Evolutionary conservation across 345 rosid genomes (phyloP).

Genomic region (Kandelia obovata): DNA sequence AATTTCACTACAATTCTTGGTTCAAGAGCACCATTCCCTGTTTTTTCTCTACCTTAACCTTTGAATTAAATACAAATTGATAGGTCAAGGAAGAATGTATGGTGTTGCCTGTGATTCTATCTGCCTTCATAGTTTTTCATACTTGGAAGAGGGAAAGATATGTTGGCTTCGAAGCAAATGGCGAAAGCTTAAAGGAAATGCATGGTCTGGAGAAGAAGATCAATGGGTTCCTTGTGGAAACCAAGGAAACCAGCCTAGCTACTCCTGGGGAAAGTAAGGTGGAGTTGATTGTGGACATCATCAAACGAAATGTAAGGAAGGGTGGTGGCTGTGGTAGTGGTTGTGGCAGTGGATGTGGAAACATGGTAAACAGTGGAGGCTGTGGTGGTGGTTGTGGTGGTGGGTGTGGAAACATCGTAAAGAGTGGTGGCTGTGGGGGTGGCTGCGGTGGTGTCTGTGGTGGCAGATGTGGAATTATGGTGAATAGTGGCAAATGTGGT

Average conservation of each 20-base stretch:
- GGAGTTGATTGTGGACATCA: conserved; percentile 23
- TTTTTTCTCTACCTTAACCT: conserved; percentile 1
- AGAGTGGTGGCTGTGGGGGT: neutral
- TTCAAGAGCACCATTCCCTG: neutral
- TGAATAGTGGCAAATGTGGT: conserved; percentile 9
- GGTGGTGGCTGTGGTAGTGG: conserved; percentile 8
- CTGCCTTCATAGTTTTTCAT: conserved; percentile 61
- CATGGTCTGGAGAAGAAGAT: conserved; percentile 17
- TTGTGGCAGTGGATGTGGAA: neutral
- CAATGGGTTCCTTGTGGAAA: conserved; percentile 14
- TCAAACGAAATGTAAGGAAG: conserved; percentile 17
- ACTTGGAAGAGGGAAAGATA: conserved; percentile 44
- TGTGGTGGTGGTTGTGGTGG: neutral
- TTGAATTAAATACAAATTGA: conserved; percentile 16
- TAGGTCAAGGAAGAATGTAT: conserved; percentile 69
- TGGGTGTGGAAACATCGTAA: neutral
- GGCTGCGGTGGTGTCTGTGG: conserved; percentile 11
- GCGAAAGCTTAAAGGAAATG: conserved; percentile 21
- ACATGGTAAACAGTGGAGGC: neutral
- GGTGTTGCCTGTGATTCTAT: conserved; percentile 51
- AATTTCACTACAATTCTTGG: conserved; percentile 1
- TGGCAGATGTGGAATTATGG: conserved; percentile 1
- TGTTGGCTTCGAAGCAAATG: conserved; percentile 20
- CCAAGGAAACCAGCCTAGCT: conserved; percentile 19
- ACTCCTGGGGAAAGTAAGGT: conserved; percentile 22